phyloP scores from a whole-genome alignment of 1,139 yeast species.

The Entelexis sorbosivorans region DNA sequence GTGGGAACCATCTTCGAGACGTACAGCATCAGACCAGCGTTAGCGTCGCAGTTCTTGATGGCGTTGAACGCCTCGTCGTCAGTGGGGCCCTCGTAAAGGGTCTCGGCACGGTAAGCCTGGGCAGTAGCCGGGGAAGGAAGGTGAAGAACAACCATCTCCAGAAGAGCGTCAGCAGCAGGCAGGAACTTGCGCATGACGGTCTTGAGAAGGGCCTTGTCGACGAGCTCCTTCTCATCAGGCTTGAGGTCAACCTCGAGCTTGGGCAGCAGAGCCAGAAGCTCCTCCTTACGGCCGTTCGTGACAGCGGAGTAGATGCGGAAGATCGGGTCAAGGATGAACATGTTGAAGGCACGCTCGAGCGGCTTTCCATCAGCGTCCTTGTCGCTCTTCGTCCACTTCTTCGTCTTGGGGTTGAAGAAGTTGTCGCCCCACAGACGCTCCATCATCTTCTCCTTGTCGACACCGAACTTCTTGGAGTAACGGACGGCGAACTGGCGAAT shows the following conservation, averaged over 20 bases:
- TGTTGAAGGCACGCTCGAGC: slow-evolving; percentile 98
- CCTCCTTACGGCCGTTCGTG: slow-evolving; percentile 96
- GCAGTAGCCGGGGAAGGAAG: slow-evolving; percentile 99
- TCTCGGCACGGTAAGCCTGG: slow-evolving; percentile 97
- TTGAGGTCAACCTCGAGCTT: slow-evolving; percentile 86
- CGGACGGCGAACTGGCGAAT: slow-evolving; percentile 97
- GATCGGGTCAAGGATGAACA: slow-evolving; percentile 98
- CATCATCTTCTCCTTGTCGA: slow-evolving; percentile 95
- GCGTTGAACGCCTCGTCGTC: slow-evolving; percentile 88
- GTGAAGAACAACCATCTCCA: slow-evolving; percentile 98
- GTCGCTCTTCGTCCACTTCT: slow-evolving; percentile 97
- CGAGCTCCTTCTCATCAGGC: slow-evolving; percentile 92
- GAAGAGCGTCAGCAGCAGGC: slow-evolving; percentile 99
- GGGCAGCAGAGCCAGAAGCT: slow-evolving; percentile 77
- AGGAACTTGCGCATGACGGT: slow-evolving; percentile 99
- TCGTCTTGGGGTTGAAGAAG: slow-evolving; percentile 99
- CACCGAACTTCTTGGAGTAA: slow-evolving; percentile 99
- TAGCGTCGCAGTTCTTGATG: slow-evolving; percentile 97
- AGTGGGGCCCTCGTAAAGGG: slow-evolving; percentile 97
- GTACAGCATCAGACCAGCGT: slow-evolving; percentile 96
- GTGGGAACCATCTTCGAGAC: slow-evolving; percentile 99
- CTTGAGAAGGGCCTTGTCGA: slow-evolving; percentile 97
- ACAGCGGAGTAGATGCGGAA: slow-evolving; percentile 92
- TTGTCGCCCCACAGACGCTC: slow-evolving; percentile 99
- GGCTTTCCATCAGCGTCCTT: slow-evolving; percentile 92